These are phyloP conservation scores for Fusarium veterinarium DNA, from an alignment of 2,329 filamentous ascomycete genomes.

Conservation along the genomic window DNA sequence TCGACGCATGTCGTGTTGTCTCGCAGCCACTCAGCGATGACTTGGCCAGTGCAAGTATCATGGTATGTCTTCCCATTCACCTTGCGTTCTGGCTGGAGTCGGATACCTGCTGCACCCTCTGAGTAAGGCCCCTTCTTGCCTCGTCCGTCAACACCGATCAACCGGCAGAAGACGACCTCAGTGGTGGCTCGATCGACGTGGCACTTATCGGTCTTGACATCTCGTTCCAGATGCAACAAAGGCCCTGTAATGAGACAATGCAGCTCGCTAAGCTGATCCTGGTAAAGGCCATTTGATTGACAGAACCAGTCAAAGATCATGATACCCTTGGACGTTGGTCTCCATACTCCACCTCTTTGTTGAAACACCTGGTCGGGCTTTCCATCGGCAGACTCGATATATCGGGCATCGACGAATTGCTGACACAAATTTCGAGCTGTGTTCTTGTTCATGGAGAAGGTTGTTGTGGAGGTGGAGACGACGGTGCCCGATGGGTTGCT, in stretches of 20 bases:
- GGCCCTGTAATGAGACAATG: conserved; percentile 84
- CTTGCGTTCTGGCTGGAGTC: conserved; percentile 88
- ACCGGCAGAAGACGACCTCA: conserved; percentile 93
- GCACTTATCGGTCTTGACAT: conserved; percentile 84
- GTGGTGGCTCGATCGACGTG: conserved; percentile 88
- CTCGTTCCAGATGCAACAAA: conserved; percentile 88
- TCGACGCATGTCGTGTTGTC: conserved; percentile 97
- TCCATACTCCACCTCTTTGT: conserved; percentile 89
- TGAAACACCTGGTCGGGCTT: conserved; percentile 83
- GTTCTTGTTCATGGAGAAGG: conserved; percentile 98
- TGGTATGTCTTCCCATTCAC: conserved; percentile 78
- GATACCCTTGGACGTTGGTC: conserved; percentile 95
- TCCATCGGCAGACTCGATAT: conserved; percentile 93
- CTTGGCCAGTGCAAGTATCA: conserved; percentile 92
- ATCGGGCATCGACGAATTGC: conserved; percentile 91
- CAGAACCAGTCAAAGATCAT: conserved; percentile 92
- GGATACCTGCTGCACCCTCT: conserved; percentile 60
- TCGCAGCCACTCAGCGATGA: conserved; percentile 92
- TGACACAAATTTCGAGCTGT: conserved; percentile 97
- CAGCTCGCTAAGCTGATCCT: conserved; percentile 87
- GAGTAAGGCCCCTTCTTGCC: conserved; percentile 79
- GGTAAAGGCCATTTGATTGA: conserved; percentile 92
- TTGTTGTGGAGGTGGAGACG: conserved; percentile 96
- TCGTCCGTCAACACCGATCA: conserved; percentile 83
- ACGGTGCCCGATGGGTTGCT: conserved; percentile 95